phyloP scores from a whole-genome alignment of 805 yeast genomes.

The Debaryomyces maramus region DNA sequence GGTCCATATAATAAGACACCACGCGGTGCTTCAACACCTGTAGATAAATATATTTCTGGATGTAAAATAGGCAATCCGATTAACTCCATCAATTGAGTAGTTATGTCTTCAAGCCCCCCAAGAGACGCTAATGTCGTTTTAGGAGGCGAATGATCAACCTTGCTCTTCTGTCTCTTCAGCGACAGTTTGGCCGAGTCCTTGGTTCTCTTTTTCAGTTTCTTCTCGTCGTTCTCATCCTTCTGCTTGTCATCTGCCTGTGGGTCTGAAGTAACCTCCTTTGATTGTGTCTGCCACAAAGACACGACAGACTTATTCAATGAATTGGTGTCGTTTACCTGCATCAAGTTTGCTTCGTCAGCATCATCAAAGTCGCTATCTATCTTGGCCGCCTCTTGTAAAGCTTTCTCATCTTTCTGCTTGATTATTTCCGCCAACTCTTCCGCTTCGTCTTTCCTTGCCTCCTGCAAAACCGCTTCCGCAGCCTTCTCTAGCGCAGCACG shows the following conservation, averaged over 20 bases:
- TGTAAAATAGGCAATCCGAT: conserved; percentile 90
- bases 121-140: conserved; percentile 64
- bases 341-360: conserved; percentile 46
- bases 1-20: conserved; percentile 96
- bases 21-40: conserved; percentile 94
- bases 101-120: conserved; percentile 89
- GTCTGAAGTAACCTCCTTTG: conserved; percentile 7
- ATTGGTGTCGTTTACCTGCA: conserved; percentile 68
- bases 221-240: conserved; percentile 25
- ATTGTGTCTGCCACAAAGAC: conserved; percentile 55
- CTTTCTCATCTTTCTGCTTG: conserved; percentile 12
- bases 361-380: conserved; percentile 44
- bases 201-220: conserved; percentile 50
- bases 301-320: conserved; percentile 76
- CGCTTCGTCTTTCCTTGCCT: conserved; percentile 59
- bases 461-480: conserved; percentile 57
- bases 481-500: conserved; percentile 61
- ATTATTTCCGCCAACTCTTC: conserved; percentile 49
- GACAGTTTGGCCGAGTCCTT: conserved; percentile 43
- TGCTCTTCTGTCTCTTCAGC: conserved; percentile 32
- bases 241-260: conserved; percentile 9
- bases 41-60: conserved; percentile 83
- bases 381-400: conserved; percentile 20
- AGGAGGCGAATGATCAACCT: conserved; percentile 70
- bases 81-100: conserved; percentile 82